Evolutionary conservation across 805 yeast genomes (phyloP).

Genomic region (Sugiyamaella americana): DNA sequence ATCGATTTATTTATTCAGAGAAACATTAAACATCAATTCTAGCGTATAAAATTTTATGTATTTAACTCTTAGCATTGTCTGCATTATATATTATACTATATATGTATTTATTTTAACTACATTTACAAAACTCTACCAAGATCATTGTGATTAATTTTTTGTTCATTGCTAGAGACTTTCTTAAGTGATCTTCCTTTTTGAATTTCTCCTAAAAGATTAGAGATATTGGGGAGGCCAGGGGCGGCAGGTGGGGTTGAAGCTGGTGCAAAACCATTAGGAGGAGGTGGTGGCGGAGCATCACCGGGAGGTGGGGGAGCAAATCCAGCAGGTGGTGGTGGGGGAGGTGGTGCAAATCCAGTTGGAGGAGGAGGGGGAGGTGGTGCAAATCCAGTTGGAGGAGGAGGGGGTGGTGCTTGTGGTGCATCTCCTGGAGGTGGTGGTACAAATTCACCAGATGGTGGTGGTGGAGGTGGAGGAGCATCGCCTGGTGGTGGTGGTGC

Average conservation of each 20-base stretch:
- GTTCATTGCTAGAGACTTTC: constrained; percentile 28
- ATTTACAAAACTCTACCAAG: constrained; percentile 31
- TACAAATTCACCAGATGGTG: constrained; percentile 29
- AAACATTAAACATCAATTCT: no score
- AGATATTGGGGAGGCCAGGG: constrained; percentile 30
- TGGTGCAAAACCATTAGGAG: constrained; percentile 32
- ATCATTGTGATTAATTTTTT: constrained; percentile 21
- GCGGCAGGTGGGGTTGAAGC: constrained; percentile 28
- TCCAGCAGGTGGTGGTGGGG: constrained; percentile 33
- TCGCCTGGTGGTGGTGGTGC: constrained; percentile 30
- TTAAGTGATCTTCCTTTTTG: constrained; percentile 28
- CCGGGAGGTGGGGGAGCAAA: constrained; percentile 42
- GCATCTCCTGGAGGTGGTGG: constrained; percentile 28
- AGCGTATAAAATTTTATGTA: no score
- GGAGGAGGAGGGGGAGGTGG: constrained; percentile 32
- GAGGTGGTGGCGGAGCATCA: constrained; percentile 34
- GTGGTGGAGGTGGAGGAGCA: constrained; percentile 34
- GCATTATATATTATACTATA: no score
- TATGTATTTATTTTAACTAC: no score
- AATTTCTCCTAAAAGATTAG: constrained; percentile 31
- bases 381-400: constrained; percentile 24
- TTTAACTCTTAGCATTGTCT: no score
- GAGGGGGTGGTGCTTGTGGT: constrained; percentile 29
- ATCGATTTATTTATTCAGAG: no score
- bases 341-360: constrained; percentile 26